Evolutionary conservation across 176 grass and related monocot genomes (phyloP).

Genomic region (Carex myosuroides): DNA sequence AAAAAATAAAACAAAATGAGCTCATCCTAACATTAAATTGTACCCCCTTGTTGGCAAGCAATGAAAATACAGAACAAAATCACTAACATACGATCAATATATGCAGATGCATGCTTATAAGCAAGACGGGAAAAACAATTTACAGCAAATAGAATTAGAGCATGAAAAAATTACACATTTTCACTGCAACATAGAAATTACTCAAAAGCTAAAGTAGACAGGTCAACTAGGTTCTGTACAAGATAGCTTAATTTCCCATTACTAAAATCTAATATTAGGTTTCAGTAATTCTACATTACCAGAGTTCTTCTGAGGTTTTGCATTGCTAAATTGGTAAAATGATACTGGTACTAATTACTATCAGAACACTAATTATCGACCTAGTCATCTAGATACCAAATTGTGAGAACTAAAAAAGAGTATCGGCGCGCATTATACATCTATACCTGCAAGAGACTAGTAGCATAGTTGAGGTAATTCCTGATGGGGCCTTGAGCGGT

Average conservation of each 20-base stretch:
- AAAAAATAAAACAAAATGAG: constrained; percentile 2
- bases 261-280: background rate
- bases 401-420: background rate
- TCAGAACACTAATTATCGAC: background rate
- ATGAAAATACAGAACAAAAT: background rate
- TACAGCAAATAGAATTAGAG: background rate
- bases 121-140: background rate
- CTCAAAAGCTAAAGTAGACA: background rate
- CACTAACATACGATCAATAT: background rate
- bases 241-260: background rate
- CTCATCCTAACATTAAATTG: background rate
- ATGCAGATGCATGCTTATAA: background rate
- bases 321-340: background rate
- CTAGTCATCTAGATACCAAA: background rate
- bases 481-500: constrained; percentile 91
- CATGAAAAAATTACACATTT: background rate
- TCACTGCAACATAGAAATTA: background rate
- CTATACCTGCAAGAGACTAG: constrained; percentile 69
- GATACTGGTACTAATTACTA: background rate
- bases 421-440: constrained; percentile 20
- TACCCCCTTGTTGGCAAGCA: background rate
- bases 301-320: background rate
- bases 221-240: background rate
- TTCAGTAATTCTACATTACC: background rate
- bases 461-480: constrained; percentile 94